These are phyloP conservation scores for Cynanchum wilfordii DNA, from an alignment of 257 asterid species.

Conservation along the genomic window DNA sequence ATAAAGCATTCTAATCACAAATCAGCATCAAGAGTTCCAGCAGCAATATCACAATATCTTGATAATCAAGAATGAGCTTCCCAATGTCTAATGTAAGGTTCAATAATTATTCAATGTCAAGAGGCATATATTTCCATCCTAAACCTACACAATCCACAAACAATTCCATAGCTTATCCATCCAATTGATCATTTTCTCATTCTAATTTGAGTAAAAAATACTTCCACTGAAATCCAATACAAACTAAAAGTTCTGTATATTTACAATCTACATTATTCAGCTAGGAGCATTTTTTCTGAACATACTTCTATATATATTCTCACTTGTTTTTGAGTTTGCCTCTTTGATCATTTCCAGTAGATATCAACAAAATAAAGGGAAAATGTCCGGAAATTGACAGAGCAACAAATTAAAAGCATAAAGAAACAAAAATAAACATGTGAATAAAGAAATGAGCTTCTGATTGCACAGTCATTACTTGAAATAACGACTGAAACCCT, in stretches of 20 bases:
- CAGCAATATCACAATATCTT: slow-evolving; percentile 8
- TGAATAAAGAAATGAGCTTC: not conserved
- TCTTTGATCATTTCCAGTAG: not conserved
- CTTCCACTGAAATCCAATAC: not conserved
- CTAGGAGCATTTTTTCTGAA: not conserved
- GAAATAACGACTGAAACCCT: not conserved
- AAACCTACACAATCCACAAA: slow-evolving; percentile 22
- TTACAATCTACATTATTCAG: not conserved
- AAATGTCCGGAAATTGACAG: not conserved
- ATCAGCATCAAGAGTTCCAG: slow-evolving; percentile 6
- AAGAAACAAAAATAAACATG: not conserved
- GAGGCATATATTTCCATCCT: slow-evolving; percentile 16
- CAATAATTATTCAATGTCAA: slow-evolving; percentile 25
- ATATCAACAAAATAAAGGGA: not conserved
- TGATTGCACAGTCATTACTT: not conserved
- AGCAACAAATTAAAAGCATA: not conserved
- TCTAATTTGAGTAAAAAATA: not conserved
- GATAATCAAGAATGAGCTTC: slow-evolving; percentile 19
- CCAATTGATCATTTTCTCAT: not conserved
- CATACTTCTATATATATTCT: not conserved
- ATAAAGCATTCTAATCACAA: slow-evolving; percentile 17
- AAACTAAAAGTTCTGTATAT: not conserved
- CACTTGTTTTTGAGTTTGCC: not conserved
- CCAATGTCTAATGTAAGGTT: slow-evolving; percentile 20
- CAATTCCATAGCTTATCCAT: slow-evolving; percentile 10